These are phyloP conservation scores for Ceraceosorus guamensis DNA, from an alignment of 1,284 basidiomycete genomes.

Conservation along the genomic window DNA sequence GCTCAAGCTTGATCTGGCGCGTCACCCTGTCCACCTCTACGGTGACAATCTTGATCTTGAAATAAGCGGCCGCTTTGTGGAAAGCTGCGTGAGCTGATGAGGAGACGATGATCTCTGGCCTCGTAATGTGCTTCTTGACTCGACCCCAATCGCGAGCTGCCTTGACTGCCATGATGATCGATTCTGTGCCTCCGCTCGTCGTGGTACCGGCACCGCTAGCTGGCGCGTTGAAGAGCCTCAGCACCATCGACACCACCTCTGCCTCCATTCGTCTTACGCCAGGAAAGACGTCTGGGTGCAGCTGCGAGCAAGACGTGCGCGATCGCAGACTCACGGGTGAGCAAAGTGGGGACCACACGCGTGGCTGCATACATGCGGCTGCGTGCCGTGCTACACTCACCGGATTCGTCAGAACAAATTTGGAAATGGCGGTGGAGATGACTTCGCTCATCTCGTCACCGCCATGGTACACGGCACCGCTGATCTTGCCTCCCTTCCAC, in stretches of 20 bases:
- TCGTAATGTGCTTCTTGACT: slow-evolving; percentile 73
- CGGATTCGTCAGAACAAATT: slow-evolving; percentile 62
- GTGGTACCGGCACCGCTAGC: slow-evolving; percentile 71
- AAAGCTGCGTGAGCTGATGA: slow-evolving; percentile 88
- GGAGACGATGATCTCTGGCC: slow-evolving; percentile 88
- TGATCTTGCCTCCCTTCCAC: slow-evolving; percentile 44
- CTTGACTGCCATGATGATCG: slow-evolving; percentile 88
- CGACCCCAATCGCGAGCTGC: slow-evolving; percentile 88
- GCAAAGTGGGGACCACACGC: too few relatives aligned
- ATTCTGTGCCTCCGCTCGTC: slow-evolving; percentile 92
- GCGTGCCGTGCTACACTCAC: not conserved
- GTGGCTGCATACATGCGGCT: too few relatives aligned
- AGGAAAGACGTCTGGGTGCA: slow-evolving; percentile 93
- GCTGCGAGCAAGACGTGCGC: slow-evolving; percentile 20
- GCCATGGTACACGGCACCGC: slow-evolving; percentile 49
- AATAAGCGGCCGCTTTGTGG: slow-evolving; percentile 82
- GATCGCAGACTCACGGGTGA: too few relatives aligned
- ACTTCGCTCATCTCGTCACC: slow-evolving; percentile 39
- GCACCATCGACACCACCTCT: slow-evolving; percentile 88
- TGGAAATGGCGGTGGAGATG: slow-evolving; percentile 30
- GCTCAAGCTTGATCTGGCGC: slow-evolving; percentile 70
- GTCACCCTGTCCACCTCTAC: slow-evolving; percentile 77
- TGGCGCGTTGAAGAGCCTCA: slow-evolving; percentile 70
- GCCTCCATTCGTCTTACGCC: slow-evolving; percentile 94
- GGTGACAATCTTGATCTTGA: slow-evolving; percentile 82